Conservation (phyloP, 1,284 basidiomycete species). For the Porphyrellus sp. region DNA sequence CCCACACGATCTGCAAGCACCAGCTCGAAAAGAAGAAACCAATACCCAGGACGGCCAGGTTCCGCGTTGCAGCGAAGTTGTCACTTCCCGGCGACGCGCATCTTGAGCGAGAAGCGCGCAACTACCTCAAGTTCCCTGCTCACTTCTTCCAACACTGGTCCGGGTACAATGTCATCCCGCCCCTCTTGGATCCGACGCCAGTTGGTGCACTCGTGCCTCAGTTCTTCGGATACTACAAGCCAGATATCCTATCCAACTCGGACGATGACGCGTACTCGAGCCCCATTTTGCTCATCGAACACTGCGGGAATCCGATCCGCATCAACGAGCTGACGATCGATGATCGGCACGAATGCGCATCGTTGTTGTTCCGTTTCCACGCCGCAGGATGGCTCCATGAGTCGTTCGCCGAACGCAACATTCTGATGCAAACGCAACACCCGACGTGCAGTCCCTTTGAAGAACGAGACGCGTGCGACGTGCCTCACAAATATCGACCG, state of each 20-base stretch:
- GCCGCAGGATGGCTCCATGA: slow-evolving; percentile 32
- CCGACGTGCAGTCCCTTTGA: slow-evolving; percentile 30
- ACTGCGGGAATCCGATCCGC: slow-evolving; percentile 33
- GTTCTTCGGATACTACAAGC: slow-evolving; percentile 39
- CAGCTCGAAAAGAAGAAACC: not conserved
- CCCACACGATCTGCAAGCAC: slow-evolving; percentile 16
- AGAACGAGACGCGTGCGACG: slow-evolving; percentile 11
- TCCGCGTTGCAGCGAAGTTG: slow-evolving; percentile 31
- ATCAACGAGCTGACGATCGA: slow-evolving; percentile 13
- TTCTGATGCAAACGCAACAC: slow-evolving; percentile 36
- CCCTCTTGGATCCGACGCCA: slow-evolving; percentile 31
- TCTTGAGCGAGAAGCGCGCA: slow-evolving; percentile 27
- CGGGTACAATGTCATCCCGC: slow-evolving; percentile 34
- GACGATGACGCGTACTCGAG: slow-evolving; percentile 1
- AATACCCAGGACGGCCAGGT: slow-evolving; percentile 32
- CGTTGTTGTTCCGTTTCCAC: slow-evolving; percentile 33
- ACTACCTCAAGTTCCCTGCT: slow-evolving; percentile 30
- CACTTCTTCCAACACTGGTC: slow-evolving; percentile 39
- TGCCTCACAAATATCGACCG: slow-evolving; percentile 3
- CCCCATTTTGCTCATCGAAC: slow-evolving; percentile 37
- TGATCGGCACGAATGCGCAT: slow-evolving; percentile 32
- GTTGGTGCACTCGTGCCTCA: slow-evolving; percentile 38
- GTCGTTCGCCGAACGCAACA: slow-evolving; percentile 38
- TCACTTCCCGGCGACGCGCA: slow-evolving; percentile 23
- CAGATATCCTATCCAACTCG: slow-evolving; percentile 6